Evolutionary conservation across 2,329 filamentous ascomycete species (phyloP), one percentile per base, ranked within the genome.

Genomic region (Exophiala sp.): DNA sequence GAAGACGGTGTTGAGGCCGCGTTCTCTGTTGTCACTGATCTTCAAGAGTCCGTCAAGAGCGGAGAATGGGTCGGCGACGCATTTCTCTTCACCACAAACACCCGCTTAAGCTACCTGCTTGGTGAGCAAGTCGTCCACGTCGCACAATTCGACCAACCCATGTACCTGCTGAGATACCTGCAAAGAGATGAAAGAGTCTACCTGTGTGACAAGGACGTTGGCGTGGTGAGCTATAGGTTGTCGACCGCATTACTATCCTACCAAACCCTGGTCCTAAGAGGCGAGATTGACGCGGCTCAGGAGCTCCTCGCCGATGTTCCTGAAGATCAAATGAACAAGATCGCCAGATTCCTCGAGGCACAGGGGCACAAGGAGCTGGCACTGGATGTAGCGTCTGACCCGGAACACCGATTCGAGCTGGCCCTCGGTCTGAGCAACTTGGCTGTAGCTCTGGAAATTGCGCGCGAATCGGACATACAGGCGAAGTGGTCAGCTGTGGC

Each of bases 401-500:
- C 88, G 0, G 94, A 99, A 73, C 94, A 99, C 75, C 94, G 95
- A 68, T 97, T 99, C 65, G 94, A 99, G 57, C 82, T 99, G 18
- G 87, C 94, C 0, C 78, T 99, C 32, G 81, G 84, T 2, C 79
- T 99, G 40, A 89, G 87, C 65, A 87, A 94, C 60, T 82, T 97
- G 11, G 82, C 91, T 38, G 88, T 92, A 66, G 92, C 92, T 0
- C 80, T 96, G 2, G 85, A 91, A 56, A 84, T 97, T 47, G 92
- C 94, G 5, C 82, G 85, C 38, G 80, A 88, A 69, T 88, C 90
- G 9, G 87, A 96, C 60, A 88, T 85, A 1, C 94, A 97, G 70
- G 92, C 97, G 75, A 96, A 96, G 74, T 99, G 94, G 94, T 97
- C 97, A 80, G 91, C 85, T 3, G 89, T 99, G 3, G 94, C 94